phyloP scores from a whole-genome alignment of 352 stramenopile genomes.

The Pythium sp. region DNA sequence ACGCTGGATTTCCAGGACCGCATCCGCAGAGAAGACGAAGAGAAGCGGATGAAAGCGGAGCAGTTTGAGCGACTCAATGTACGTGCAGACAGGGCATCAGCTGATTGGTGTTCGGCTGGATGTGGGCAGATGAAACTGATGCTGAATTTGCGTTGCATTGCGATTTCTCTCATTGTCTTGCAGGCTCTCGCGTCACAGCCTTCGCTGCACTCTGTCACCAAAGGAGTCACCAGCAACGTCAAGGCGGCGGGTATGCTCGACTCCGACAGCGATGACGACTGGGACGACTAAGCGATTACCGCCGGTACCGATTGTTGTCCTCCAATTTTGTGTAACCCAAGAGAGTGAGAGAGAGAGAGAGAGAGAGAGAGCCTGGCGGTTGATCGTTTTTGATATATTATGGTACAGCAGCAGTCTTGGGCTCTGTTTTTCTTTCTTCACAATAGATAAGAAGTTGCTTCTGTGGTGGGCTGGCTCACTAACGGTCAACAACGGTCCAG shows the following conservation, averaged over 20 bases:
- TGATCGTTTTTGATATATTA: constrained; percentile 37
- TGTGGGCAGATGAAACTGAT: neutral
- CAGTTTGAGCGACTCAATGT: constrained; percentile 75
- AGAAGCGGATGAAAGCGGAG: constrained; percentile 54
- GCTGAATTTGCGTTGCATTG: constrained; percentile 1
- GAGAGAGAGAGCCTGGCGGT: constrained; percentile 11
- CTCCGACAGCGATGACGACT: constrained; percentile 78
- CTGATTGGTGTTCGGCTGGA: neutral
- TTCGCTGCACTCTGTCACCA: constrained; percentile 58
- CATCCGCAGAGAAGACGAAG: constrained; percentile 56
- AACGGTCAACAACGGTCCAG: constrained; percentile 6
- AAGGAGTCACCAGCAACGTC: constrained; percentile 14
- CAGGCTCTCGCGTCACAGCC: constrained; percentile 66
- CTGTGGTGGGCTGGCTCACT: constrained; percentile 1
- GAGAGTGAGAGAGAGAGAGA: constrained; percentile 11
- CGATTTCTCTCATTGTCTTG: neutral
- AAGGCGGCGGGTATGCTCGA: constrained; percentile 21
- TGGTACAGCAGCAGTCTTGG: constrained; percentile 30
- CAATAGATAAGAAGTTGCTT: constrained; percentile 38
- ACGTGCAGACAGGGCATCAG: constrained; percentile 14
- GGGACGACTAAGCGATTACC: constrained; percentile 58
- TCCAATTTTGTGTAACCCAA: neutral
- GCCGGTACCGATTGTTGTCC: neutral
- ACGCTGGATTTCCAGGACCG: constrained; percentile 67
- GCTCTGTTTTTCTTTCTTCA: constrained; percentile 8